Evolutionary conservation across 2,329 filamentous ascomycete genomes (phyloP).

Genomic region (Davidsoniella eucalypti): DNA sequence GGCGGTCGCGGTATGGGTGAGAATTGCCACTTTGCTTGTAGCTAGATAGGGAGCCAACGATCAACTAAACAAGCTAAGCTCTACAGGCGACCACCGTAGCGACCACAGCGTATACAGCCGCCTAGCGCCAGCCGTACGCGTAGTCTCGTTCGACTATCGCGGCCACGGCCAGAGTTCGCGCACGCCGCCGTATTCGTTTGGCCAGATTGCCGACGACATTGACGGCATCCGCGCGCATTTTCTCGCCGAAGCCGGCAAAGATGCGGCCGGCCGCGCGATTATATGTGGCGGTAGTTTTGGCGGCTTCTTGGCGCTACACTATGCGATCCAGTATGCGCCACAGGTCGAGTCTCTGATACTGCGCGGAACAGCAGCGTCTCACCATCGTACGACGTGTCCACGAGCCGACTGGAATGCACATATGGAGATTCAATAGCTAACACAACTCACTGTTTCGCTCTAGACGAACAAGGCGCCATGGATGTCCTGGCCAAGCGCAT

Average conservation of each 20-base stretch:
- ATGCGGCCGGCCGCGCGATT: conserved; percentile 15
- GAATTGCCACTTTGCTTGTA: neutral
- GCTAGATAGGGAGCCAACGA: neutral
- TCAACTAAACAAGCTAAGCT: neutral
- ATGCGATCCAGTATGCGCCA: conserved; percentile 22
- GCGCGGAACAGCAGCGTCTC: conserved; percentile 23
- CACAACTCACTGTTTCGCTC: neutral
- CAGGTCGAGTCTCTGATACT: conserved; percentile 21
- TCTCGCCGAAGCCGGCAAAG: conserved; percentile 12
- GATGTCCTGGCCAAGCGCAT: conserved; percentile 19
- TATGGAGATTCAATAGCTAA: too few relatives aligned
- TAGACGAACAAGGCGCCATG: conserved; percentile 22
- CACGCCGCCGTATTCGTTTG: conserved; percentile 22
- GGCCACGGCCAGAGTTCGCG: conserved; percentile 22
- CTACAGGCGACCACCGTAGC: conserved; percentile 20
- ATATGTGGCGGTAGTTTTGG: conserved; percentile 25
- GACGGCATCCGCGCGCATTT: conserved; percentile 20
- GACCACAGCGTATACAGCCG: conserved; percentile 21
- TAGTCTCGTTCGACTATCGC: conserved; percentile 23
- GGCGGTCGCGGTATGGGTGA: conserved; percentile 22
- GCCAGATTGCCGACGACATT: conserved; percentile 23
- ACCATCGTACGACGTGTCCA: conserved; percentile 16
- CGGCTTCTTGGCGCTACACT: conserved; percentile 24
- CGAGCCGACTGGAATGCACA: too few relatives aligned
- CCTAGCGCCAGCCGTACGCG: conserved; percentile 17